Percentiles rank a stretch among this genome's conserved stretches.
Conservation (phyloP, 2,329 filamentous ascomycete species). For the Trichoderma harzianum region DNA sequence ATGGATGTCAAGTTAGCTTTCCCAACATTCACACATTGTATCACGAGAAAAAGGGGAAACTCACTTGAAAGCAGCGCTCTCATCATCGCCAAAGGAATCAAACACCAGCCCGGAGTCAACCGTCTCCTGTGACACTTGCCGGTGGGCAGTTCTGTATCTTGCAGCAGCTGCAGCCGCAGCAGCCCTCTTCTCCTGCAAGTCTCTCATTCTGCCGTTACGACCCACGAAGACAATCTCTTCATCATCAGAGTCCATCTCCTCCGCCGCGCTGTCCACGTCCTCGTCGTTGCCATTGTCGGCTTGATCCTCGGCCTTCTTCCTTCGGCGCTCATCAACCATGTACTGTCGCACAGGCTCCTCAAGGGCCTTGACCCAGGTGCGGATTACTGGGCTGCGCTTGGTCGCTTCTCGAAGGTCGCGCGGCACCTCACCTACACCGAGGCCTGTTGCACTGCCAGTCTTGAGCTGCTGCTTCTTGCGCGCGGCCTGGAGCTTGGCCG, state of each 20-base stretch:
- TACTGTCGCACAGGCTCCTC: slow-evolving; percentile 82
- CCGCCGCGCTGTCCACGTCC: slow-evolving; percentile 29
- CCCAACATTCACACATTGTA: neutral
- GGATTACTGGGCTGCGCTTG: slow-evolving; percentile 76
- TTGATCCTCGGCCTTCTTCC: slow-evolving; percentile 1
- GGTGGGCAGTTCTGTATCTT: slow-evolving; percentile 48
- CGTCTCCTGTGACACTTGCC: slow-evolving; percentile 57
- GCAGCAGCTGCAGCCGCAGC: slow-evolving; percentile 34
- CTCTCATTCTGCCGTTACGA: slow-evolving; percentile 57
- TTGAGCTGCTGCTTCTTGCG: slow-evolving; percentile 47
- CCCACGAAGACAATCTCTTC: slow-evolving; percentile 93
- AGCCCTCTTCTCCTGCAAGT: slow-evolving; percentile 37
- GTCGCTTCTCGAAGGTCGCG: slow-evolving; percentile 76
- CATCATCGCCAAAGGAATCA: slow-evolving; percentile 72
- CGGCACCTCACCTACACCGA: slow-evolving; percentile 60
- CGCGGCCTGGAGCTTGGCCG: slow-evolving; percentile 37
- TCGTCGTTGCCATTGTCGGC: slow-evolving; percentile 8
- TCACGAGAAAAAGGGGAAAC: slow-evolving; percentile 31
- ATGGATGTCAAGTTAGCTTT: neutral
- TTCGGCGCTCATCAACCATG: slow-evolving; percentile 50
- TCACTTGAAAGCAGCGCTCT: slow-evolving; percentile 77
- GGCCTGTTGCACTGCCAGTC: slow-evolving; percentile 39
- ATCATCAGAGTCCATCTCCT: slow-evolving; percentile 53
- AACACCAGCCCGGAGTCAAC: slow-evolving; percentile 68
- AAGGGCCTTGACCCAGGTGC: slow-evolving; percentile 74